phyloP scores from a whole-genome alignment of 139 green algal species.

The Haematococcus lacustris region DNA sequence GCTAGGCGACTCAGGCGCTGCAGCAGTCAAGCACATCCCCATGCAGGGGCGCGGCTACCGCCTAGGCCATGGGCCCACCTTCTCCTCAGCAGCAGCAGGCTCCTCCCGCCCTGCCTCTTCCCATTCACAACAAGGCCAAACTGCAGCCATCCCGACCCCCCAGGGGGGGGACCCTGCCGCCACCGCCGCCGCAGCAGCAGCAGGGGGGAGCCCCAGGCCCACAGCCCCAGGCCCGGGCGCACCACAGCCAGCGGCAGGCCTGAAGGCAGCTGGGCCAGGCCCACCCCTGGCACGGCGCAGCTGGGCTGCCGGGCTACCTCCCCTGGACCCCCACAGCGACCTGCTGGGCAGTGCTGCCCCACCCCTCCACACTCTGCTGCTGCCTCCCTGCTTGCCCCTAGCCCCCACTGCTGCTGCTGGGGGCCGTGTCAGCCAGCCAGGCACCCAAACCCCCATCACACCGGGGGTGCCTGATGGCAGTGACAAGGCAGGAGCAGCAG shows the following conservation, averaged over 20 bases:
- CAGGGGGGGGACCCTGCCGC: background rate
- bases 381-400: background rate
- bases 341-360: background rate
- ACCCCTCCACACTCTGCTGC: background rate
- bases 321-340: background rate
- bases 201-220: no score
- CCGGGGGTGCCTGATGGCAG: background rate
- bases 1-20: no score
- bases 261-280: background rate
- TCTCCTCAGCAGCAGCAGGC: no score
- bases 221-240: background rate
- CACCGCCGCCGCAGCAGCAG: no score
- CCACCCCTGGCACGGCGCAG: background rate
- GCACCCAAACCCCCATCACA: background rate
- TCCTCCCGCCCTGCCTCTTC: no score
- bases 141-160: background rate
- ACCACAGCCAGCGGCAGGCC: background rate
- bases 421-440: background rate
- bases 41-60: no score
- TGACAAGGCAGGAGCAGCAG: background rate
- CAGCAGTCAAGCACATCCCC: no score
- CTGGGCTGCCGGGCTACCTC: background rate
- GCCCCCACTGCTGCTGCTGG: background rate
- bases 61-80: no score
- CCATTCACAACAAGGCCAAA: background rate